Conservation (phyloP, 176 grass and related monocot species). For the Bothriochloa decipiens region DNA sequence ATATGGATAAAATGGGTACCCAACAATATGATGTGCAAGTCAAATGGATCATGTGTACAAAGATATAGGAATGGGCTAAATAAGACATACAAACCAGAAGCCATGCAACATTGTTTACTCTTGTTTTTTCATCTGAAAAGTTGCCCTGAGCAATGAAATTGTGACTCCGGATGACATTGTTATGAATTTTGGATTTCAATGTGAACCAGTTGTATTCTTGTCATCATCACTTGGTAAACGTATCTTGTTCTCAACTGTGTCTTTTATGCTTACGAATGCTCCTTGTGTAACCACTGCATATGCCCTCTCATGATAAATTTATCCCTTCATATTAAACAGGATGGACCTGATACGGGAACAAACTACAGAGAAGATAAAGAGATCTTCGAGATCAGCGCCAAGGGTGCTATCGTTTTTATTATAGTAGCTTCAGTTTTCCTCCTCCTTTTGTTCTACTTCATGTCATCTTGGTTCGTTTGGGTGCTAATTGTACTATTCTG, state of each 20-base stretch:
- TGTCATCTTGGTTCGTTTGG: conserved; percentile 96
- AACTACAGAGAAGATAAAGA: conserved; percentile 73
- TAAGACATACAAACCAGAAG: conserved; percentile 4
- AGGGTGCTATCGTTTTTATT: conserved; percentile 85
- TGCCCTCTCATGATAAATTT: conserved; percentile 27
- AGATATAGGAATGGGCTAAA: background rate
- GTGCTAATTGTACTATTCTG: conserved; percentile 90
- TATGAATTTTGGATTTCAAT: conserved; percentile 16
- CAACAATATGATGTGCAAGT: background rate
- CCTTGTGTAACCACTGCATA: background rate
- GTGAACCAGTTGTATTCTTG: conserved; percentile 3
- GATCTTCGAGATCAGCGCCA: conserved; percentile 83
- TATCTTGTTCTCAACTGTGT: background rate
- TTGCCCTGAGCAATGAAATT: background rate
- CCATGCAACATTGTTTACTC: background rate
- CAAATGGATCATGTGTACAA: background rate
- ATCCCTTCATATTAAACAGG: conserved; percentile 51
- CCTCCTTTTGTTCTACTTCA: conserved; percentile 95
- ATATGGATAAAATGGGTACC: background rate
- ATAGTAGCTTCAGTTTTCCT: conserved; percentile 93
- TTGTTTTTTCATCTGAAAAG: background rate
- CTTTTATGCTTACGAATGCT: conserved; percentile 10
- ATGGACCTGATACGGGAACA: conserved; percentile 53
- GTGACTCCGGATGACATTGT: background rate
- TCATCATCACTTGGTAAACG: background rate